Percentiles rank a stretch among this genome's conserved stretches.
Conservation (phyloP, 2,329 filamentous ascomycete species). For the Aspergillus felis region DNA sequence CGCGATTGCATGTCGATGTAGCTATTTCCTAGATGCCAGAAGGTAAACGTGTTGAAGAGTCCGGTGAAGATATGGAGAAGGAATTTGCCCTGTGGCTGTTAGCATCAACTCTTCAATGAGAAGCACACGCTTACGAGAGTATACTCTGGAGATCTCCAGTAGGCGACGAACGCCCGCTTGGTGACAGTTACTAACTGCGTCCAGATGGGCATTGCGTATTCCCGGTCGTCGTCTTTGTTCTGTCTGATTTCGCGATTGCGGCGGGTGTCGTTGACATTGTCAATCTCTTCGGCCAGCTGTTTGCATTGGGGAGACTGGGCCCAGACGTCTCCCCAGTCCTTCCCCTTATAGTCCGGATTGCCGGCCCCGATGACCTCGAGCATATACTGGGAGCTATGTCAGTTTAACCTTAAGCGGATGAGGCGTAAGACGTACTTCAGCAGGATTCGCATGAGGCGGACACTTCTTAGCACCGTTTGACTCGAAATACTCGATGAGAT, state of each 20-base stretch:
- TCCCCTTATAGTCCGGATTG: constrained; percentile 56
- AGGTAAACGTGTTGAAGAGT: constrained; percentile 68
- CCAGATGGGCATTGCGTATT: constrained; percentile 60
- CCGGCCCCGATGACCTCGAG: constrained; percentile 67
- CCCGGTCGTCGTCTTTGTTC: constrained; percentile 50
- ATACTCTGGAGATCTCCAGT: constrained; percentile 65
- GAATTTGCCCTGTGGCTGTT: constrained; percentile 51
- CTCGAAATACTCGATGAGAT: constrained; percentile 69
- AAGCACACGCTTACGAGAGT: constrained; percentile 28
- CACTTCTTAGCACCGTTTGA: constrained; percentile 59
- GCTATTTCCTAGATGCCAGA: constrained; percentile 58
- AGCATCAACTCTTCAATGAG: neutral
- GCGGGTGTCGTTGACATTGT: constrained; percentile 48
- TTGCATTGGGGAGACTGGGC: constrained; percentile 48
- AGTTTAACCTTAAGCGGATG: neutral
- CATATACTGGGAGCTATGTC: constrained; percentile 62
- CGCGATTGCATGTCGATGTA: constrained; percentile 64
- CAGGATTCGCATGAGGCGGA: constrained; percentile 62
- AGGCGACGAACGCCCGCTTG: constrained; percentile 57
- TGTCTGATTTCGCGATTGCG: constrained; percentile 36
- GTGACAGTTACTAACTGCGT: constrained; percentile 54
- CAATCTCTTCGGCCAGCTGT: constrained; percentile 49
- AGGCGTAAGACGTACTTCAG: constrained; percentile 46
- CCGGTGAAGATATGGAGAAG: constrained; percentile 60
- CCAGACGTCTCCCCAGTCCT: constrained; percentile 64